Evolutionary conservation across 495 filamentous ascomycete species (phyloP), one percentile per base, ranked within the genome.

Genomic region (Penicillium parvum): DNA sequence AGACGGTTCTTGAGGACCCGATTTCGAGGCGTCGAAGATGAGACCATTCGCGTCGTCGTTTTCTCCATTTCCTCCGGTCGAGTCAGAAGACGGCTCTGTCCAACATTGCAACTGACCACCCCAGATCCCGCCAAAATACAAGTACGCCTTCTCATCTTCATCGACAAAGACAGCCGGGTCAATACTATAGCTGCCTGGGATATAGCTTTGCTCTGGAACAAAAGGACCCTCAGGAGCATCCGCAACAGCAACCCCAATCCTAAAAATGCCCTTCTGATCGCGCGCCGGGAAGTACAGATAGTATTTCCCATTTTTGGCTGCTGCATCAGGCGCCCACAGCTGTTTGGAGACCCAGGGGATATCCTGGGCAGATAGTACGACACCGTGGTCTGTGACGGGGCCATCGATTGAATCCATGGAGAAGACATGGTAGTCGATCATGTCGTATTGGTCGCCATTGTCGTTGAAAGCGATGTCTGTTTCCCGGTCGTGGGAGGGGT

Each of bases 381-480:
- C 61, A 11, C 61, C 64, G 41, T 69, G 74, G 35, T 76, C 66
- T 21, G 64, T 69, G 8, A 63, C 65, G 40, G 64, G 63, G 12
- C 65, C 52, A 34, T 61, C 47, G 28, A 66, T 38, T 12, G 57
- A 58, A 23, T 62, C 49, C 47, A 72, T 66, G 1, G 72, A 75
- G 54, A 74, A 71, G 43, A 75, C 74, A 46, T 77, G 70, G 50
- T 76, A 68, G 49, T 72, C 71, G 9, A 58, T 65, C 84, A 88
- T 88, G 69, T 83, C 84, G 61, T 86, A 88, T 62, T 88, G 84
- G 68, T 86, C 84, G 62, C 84, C 84, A 72, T 84, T 84, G 72
- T 88, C 84, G 71, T 86, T 86, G 52, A 83, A 83, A 35, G 63
- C 50, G 37, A 73, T 62, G 22, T 60, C 59, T 14, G 70, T 72